Conservation (phyloP, 2,329 filamentous ascomycete species). For the Ceratocystis lukuohia region DNA sequence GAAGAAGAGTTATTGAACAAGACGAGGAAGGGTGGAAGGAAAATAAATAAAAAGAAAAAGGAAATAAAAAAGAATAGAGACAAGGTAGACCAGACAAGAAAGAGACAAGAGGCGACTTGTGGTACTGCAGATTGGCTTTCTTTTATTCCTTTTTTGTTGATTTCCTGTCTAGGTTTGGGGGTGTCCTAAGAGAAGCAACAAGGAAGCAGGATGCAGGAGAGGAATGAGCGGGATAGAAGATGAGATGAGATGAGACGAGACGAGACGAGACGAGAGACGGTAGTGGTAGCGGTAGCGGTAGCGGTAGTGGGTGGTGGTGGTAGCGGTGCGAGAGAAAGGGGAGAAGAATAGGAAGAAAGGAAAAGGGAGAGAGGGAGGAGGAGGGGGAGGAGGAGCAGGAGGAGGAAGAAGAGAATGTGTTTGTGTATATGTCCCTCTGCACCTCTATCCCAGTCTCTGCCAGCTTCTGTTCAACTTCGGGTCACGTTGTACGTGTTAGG, state of each 20-base stretch:
- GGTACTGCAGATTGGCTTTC: neutral
- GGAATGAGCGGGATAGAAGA: conserved; percentile 3
- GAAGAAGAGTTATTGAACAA: neutral
- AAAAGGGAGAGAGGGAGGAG: neutral
- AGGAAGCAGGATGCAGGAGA: neutral
- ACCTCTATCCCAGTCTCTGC: neutral
- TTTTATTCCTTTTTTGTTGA: neutral
- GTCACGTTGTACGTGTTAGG: conserved; percentile 1
- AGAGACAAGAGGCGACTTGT: conserved; percentile 4
- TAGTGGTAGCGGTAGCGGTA: neutral
- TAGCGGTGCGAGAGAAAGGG: neutral
- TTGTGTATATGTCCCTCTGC: neutral
- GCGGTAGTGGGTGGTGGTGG: neutral
- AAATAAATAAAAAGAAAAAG: conserved; percentile 13
- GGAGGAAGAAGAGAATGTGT: neutral
- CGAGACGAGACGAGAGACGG: conserved; percentile 1
- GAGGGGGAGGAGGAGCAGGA: too few species aligned
- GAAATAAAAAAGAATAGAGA: neutral
- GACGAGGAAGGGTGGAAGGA: neutral
- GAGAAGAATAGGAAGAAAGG: neutral
- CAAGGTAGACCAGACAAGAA: neutral
- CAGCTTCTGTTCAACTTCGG: neutral
- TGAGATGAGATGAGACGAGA: conserved; percentile 5
- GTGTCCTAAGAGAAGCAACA: neutral
- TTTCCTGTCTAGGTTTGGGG: neutral